Conservation (phyloP, 106 monocot species). For the Dioscorea dumetorum region DNA sequence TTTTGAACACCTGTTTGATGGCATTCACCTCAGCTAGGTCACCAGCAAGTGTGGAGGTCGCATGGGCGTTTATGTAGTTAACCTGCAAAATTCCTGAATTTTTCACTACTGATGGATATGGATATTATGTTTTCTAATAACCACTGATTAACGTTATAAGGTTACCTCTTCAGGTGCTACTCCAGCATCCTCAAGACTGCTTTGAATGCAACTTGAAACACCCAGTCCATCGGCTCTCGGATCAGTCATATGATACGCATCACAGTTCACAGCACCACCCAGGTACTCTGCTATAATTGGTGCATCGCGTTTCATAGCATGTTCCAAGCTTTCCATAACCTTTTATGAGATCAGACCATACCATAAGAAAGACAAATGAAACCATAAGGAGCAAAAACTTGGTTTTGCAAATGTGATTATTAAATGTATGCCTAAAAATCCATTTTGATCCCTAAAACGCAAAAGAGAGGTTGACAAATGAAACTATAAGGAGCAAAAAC, state of each 20-base stretch:
- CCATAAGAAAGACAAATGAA: background rate
- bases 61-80: constrained; percentile 99
- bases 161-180: constrained; percentile 87
- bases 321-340: constrained; percentile 96
- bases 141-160: background rate
- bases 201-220: constrained; percentile 78
- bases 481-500: background rate
- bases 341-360: constrained; percentile 13
- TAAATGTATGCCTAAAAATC: background rate
- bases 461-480: too few relatives aligned
- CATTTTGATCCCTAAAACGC: too few relatives aligned
- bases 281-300: constrained; percentile 95
- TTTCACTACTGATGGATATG: too few relatives aligned
- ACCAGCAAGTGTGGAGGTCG: constrained; percentile 95
- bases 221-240: constrained; percentile 97
- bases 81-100: constrained; percentile 37
- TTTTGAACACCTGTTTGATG: constrained; percentile 87
- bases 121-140: too few relatives aligned
- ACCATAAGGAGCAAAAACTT: background rate
- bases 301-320: constrained; percentile 93
- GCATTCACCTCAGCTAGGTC: constrained; percentile 98
- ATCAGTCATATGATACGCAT: constrained; percentile 99
- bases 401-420: background rate
- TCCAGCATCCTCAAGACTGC: constrained; percentile 90
- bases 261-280: constrained; percentile 97